phyloP scores from a whole-genome alignment of 106 monocot species.

The Dioscorea alata region DNA sequence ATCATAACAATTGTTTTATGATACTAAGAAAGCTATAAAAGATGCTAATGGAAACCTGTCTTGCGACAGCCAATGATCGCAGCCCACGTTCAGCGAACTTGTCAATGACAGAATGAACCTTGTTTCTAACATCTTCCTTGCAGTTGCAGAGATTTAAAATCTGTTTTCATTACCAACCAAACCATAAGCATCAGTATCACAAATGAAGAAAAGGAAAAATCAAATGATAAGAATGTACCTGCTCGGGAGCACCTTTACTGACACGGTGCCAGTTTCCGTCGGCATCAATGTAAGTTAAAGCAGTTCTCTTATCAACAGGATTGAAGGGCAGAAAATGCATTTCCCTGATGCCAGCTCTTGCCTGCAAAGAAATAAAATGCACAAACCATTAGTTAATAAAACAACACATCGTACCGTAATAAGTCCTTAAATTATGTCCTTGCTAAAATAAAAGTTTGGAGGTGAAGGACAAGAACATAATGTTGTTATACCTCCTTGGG shows the following conservation, averaged over 20 bases:
- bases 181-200: background rate
- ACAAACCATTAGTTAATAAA: too few species aligned
- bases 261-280: conserved; percentile 64
- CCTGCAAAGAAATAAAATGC: conserved; percentile 14
- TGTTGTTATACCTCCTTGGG: conserved; percentile 52
- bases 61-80: conserved; percentile 60
- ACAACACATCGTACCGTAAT: too few species aligned
- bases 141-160: conserved; percentile 63
- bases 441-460: too few species aligned
- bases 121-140: conserved; percentile 52
- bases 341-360: conserved; percentile 68
- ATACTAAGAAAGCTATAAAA: background rate
- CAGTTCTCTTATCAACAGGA: conserved; percentile 86
- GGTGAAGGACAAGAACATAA: too few species aligned
- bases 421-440: too few species aligned
- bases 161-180: conserved; percentile 13
- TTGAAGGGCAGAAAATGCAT: conserved; percentile 85
- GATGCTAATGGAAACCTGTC: conserved; percentile 30
- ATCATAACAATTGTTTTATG: background rate
- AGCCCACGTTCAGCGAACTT: conserved; percentile 79
- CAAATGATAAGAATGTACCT: conserved; percentile 17
- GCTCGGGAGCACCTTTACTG: conserved; percentile 85
- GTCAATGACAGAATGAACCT: conserved; percentile 57
- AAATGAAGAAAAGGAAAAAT: background rate
- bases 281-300: conserved; percentile 70